Base-by-base conservation (phyloP, 805 yeast species). In the Kazachstania kunashirensis region DNA sequence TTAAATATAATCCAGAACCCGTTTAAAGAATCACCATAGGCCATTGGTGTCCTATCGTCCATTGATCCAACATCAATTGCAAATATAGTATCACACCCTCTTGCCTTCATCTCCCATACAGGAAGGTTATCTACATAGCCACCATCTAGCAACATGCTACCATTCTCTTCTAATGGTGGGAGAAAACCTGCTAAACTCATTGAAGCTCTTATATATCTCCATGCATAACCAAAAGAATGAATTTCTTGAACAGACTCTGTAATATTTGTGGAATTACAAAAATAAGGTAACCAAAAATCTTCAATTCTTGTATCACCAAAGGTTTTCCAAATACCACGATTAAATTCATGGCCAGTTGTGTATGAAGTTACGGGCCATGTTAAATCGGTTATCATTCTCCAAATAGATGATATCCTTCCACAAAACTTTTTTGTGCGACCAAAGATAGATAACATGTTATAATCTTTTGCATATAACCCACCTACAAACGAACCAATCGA, bases 51-150 rank as follows among this genome's bases (percentile, higher is more conserved):
- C 34, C 89, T 70, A 49, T 88, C 97, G 55, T 92, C 97, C 4
- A 79, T 82, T 1, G 96, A 82, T 0, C 98, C 98, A 26, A 89
- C 98, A 59, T 89, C 98, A 12, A 86, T 88, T 0, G 98, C 97
- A 53, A 92, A 75, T 13, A 89, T 77, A 27, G 79, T 71, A 39
- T 77, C 77, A 2, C 95, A 95, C 2, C 97, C 97, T 41, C 83
- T 69, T 28, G 77, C 71, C 55, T 81, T 79, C 97, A 89, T 92
- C 54, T 89, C 96, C 45, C 70, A 69, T 2, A 89, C 97, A 0
- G 98, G 94, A 39, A 89, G 65, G 54, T 89, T 89, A 55, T 89
- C 97, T 37, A 92, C 78, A 55, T 92, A 89, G 0, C 98, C 98
- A 29, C 98, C 98, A 59, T 89, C 98, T 29, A 92, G 62, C 20